Conservation (phyloP, 192 early-diverging fungal species). For the Phlyctochytrium planicorne region DNA sequence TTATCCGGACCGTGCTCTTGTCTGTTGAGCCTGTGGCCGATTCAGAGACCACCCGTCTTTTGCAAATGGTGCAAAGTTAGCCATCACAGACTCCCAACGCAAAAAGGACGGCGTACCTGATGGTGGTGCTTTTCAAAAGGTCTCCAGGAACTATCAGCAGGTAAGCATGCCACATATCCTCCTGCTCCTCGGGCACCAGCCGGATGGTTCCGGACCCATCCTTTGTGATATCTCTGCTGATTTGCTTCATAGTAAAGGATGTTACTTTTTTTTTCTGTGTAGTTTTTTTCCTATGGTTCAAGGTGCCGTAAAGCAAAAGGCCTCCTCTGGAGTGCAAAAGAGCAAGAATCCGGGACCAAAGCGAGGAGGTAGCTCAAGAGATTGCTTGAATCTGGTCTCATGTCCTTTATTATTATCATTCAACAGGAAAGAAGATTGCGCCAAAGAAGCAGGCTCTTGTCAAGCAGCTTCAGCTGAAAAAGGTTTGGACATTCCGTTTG, state of each 20-base stretch:
- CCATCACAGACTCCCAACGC: background rate
- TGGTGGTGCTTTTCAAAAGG: conserved; percentile 80
- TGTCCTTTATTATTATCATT: background rate
- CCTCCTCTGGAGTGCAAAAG: background rate
- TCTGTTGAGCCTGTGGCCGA: conserved; percentile 83
- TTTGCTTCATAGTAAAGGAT: background rate
- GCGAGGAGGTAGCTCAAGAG: conserved; percentile 1
- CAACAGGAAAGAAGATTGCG: conserved; percentile 15
- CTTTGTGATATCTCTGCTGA: background rate
- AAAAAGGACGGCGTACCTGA: conserved; percentile 55
- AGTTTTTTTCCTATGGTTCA: no score
- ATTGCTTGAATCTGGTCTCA: background rate
- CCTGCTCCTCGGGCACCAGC: conserved; percentile 83
- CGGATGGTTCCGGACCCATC: background rate
- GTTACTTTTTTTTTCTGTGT: background rate
- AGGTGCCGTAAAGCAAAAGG: background rate
- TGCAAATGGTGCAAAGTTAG: background rate
- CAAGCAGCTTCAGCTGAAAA: conserved; percentile 12
- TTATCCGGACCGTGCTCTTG: conserved; percentile 76
- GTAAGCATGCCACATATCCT: conserved; percentile 98
- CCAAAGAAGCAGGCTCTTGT: conserved; percentile 24
- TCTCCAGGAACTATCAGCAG: conserved; percentile 77
- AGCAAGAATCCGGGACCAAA: background rate
- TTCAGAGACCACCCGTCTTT: conserved; percentile 84
- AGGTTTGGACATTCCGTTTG: background rate